phyloP scores from a whole-genome alignment of 208 protist species.

The Herpetomonas samuelpessoai region DNA sequence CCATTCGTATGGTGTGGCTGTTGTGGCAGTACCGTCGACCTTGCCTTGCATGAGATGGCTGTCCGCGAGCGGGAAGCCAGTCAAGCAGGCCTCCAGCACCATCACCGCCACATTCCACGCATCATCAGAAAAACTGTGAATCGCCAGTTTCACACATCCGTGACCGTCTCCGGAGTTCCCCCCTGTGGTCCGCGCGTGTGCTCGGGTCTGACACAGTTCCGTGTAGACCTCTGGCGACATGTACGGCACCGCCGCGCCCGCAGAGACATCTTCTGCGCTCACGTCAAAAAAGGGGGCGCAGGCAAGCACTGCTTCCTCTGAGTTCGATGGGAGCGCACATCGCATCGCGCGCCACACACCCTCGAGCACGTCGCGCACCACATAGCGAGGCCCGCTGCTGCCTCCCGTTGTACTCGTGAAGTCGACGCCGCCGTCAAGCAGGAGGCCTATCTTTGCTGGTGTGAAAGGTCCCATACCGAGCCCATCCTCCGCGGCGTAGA shows the following conservation, averaged over 20 bases:
- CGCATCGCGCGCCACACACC: slow-evolving; percentile 46
- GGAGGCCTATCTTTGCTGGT: slow-evolving; percentile 43
- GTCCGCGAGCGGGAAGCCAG: slow-evolving; percentile 26
- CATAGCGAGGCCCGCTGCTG: slow-evolving; percentile 17
- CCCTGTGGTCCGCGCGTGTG: not conserved
- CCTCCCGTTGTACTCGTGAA: too few species aligned
- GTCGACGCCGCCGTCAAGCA: not conserved
- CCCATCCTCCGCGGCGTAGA: slow-evolving; percentile 36
- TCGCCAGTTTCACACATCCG: not conserved
- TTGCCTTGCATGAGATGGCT: not conserved
- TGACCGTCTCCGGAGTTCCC: too few species aligned
- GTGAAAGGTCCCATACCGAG: slow-evolving; percentile 70
- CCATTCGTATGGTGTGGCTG: too few species aligned
- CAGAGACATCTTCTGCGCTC: slow-evolving; percentile 24
- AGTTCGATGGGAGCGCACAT: slow-evolving; percentile 16
- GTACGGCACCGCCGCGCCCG: slow-evolving; percentile 49
- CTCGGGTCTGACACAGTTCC: slow-evolving; percentile 6
- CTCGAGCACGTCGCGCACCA: slow-evolving; percentile 50
- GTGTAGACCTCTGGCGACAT: slow-evolving; percentile 62
- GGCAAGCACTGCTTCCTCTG: slow-evolving; percentile 7
- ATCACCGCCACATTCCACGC: slow-evolving; percentile 77
- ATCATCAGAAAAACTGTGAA: slow-evolving; percentile 70
- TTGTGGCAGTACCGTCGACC: too few species aligned
- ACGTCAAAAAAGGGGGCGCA: slow-evolving; percentile 39
- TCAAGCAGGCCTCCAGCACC: slow-evolving; percentile 55